phyloP scores from a whole-genome alignment of 2,329 filamentous ascomycete species.

The Alternaria sp. region DNA sequence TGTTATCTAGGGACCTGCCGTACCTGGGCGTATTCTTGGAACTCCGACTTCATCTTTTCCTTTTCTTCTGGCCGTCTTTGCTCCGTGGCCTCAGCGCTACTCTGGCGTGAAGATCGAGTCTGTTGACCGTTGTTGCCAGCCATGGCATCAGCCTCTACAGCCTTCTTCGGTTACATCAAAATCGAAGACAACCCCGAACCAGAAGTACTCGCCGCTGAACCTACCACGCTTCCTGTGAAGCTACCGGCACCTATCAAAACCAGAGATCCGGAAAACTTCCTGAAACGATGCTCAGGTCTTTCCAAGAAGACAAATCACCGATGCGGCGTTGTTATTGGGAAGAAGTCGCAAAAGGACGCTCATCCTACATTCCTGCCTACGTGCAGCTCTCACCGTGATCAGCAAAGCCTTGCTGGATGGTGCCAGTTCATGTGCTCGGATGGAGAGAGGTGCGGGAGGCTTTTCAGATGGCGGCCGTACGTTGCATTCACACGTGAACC shows the following conservation, averaged over 20 bases:
- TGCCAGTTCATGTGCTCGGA: constrained; percentile 30
- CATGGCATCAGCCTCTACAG: constrained; percentile 4
- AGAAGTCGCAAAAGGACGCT: constrained; percentile 30
- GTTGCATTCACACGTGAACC: background rate
- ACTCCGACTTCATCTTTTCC: background rate
- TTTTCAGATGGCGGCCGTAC: constrained; percentile 35
- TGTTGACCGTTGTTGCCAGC: background rate
- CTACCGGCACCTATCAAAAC: constrained; percentile 20
- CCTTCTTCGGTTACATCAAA: constrained; percentile 4
- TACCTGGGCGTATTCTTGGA: background rate
- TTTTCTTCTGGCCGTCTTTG: background rate
- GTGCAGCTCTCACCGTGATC: constrained; percentile 40
- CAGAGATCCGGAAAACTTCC: constrained; percentile 39
- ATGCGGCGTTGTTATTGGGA: constrained; percentile 32
- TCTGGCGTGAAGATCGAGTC: background rate
- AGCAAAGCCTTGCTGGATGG: constrained; percentile 37
- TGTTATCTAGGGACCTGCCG: background rate
- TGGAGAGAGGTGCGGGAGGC: constrained; percentile 34
- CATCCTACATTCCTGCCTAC: constrained; percentile 41
- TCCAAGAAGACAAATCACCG: constrained; percentile 38
- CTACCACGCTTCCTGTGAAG: constrained; percentile 4
- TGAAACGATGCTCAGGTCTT: constrained; percentile 37
- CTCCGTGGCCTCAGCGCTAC: background rate
- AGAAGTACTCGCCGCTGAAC: background rate
- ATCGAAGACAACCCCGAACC: constrained; percentile 19